Percentiles rank a stretch among this genome's conserved stretches.
Evolutionary conservation across 768 basidiomycete species (phyloP).

Genomic region (Podaxis sp.): DNA sequence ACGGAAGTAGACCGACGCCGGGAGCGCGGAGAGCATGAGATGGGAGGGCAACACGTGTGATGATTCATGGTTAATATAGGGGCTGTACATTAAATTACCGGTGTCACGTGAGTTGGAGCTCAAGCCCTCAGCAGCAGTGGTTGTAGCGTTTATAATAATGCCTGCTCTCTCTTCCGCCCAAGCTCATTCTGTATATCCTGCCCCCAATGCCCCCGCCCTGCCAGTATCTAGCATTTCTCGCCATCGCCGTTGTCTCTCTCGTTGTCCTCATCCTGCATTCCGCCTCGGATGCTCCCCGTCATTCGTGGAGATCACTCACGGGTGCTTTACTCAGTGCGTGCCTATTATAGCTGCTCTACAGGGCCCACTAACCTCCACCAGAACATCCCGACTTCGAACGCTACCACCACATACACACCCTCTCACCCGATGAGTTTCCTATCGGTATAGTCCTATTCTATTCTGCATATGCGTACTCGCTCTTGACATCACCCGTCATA

Average conservation of each 20-base stretch:
- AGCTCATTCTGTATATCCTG: conserved; percentile 13
- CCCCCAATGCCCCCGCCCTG: conserved; percentile 15
- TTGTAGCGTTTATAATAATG: conserved; percentile 10
- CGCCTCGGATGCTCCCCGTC: too few species aligned
- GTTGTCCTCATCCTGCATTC: background rate
- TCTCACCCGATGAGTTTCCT: conserved; percentile 52
- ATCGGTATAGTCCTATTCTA: conserved; percentile 34
- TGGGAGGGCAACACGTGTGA: background rate
- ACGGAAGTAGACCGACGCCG: conserved; percentile 52
- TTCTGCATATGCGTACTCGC: background rate
- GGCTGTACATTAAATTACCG: too few species aligned
- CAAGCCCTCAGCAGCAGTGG: background rate
- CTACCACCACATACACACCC: conserved; percentile 39
- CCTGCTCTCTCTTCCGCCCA: conserved; percentile 16
- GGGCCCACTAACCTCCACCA: conserved; percentile 18
- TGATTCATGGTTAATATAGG: background rate
- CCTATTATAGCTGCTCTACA: background rate
- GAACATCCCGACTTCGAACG: conserved; percentile 56
- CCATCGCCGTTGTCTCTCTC: background rate
- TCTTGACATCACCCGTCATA: conserved; percentile 21
- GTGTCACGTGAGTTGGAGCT: background rate
- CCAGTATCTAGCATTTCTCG: conserved; percentile 8
- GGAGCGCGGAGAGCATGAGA: conserved; percentile 42
- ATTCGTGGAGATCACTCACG: background rate
- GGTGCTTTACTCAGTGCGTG: background rate